phyloP scores from a whole-genome alignment of 768 basidiomycete genomes.

The Pleurotus pulmonarius region DNA sequence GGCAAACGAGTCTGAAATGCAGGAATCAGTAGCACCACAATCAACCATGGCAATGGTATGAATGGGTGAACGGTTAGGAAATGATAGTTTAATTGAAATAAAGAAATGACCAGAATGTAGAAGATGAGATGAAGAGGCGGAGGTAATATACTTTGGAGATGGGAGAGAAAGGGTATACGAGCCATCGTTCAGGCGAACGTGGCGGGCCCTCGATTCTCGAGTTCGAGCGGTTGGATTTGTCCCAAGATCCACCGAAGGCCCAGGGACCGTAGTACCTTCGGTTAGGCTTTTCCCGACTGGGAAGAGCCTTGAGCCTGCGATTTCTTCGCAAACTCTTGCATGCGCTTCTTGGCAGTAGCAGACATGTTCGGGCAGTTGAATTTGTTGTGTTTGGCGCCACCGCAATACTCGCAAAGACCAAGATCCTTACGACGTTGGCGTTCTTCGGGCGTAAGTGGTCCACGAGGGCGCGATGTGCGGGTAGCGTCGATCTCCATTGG shows the following conservation, averaged over 20 bases:
- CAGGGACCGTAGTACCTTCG: conserved; percentile 21
- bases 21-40: conserved; percentile 28
- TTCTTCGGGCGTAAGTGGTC: conserved; percentile 24
- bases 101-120: conserved; percentile 22
- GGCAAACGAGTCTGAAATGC: too few species aligned
- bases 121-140: conserved; percentile 11
- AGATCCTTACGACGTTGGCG: conserved; percentile 16
- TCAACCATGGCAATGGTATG: conserved; percentile 33
- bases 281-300: conserved; percentile 25
- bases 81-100: conserved; percentile 21
- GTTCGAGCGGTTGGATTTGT: conserved; percentile 15
- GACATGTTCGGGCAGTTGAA: conserved; percentile 20
- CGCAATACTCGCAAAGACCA: conserved; percentile 33
- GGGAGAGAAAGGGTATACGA: conserved; percentile 9
- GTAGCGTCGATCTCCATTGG: conserved; percentile 30
- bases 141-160: neutral
- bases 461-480: conserved; percentile 11
- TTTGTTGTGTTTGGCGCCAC: conserved; percentile 13
- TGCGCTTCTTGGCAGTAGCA: conserved; percentile 21
- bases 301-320: conserved; percentile 13
- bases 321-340: neutral
- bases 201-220: conserved; percentile 10
- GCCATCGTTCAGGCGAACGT: neutral
- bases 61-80: conserved; percentile 27
- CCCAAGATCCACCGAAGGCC: conserved; percentile 23